phyloP scores from a whole-genome alignment of 352 stramenopile species.

The Globisporangium paroecandrum region DNA sequence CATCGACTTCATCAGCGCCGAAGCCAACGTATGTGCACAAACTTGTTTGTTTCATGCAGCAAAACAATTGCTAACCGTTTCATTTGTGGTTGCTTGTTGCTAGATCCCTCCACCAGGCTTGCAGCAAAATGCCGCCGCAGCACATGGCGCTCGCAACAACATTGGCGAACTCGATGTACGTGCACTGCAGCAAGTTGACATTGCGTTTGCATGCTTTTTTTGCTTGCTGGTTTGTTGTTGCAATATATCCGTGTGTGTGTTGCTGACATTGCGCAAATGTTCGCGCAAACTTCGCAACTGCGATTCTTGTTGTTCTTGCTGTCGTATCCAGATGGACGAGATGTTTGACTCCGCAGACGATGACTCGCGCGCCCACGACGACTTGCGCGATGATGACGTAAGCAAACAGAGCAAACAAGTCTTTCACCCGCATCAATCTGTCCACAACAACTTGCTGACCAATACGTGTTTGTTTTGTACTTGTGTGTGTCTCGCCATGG shows the following conservation, averaged over 20 bases:
- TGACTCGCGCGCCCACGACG: constrained; percentile 55
- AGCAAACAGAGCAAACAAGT: constrained; percentile 1
- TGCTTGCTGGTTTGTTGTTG: not conserved
- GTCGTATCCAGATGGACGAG: constrained; percentile 26
- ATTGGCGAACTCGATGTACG: constrained; percentile 80
- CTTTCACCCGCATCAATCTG: not conserved
- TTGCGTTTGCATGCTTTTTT: not conserved
- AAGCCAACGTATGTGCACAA: constrained; percentile 56
- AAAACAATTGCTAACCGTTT: not conserved
- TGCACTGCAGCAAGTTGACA: not conserved
- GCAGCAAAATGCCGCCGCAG: constrained; percentile 29
- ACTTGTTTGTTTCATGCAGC: not conserved
- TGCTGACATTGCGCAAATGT: not conserved
- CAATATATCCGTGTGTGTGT: not conserved
- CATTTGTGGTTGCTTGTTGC: not conserved
- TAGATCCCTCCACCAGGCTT: constrained; percentile 47
- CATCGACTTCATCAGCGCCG: constrained; percentile 73
- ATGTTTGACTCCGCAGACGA: constrained; percentile 76
- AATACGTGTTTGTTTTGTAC: not conserved
- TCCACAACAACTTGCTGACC: constrained; percentile 1
- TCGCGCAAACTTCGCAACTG: not conserved
- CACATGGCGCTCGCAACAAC: constrained; percentile 33
- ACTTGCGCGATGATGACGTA: constrained; percentile 26
- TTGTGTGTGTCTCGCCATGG: not conserved
- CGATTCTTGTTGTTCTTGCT: constrained; percentile 4